phyloP scores from a whole-genome alignment of 106 monocot species.

The Dendrobium officinale region DNA sequence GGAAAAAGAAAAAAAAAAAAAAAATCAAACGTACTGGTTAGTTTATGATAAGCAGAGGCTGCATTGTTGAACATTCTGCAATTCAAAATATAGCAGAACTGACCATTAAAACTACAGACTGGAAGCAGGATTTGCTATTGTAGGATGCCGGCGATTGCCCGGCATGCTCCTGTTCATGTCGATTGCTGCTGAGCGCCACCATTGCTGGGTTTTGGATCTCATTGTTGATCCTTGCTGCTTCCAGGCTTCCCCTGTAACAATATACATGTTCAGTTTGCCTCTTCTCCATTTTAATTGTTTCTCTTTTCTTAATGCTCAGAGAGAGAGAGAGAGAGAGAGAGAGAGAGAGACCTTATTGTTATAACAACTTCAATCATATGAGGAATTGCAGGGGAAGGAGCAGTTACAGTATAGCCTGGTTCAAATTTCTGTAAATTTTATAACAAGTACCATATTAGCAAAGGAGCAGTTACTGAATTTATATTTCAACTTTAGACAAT shows the following conservation, averaged over 20 bases:
- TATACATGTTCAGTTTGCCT: not conserved
- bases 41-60: not conserved
- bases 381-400: slow-evolving; percentile 8
- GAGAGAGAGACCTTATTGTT: slow-evolving; percentile 16
- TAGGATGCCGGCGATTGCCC: slow-evolving; percentile 10
- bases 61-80: not conserved
- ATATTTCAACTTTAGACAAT: too few relatives aligned
- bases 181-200: not conserved
- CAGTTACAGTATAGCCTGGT: slow-evolving; percentile 25
- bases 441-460: not conserved
- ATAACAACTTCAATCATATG: slow-evolving; percentile 23
- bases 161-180: slow-evolving; percentile 7
- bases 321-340: not conserved
- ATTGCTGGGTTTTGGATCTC: slow-evolving; percentile 12
- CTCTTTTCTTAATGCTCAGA: not conserved
- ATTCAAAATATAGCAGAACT: not conserved
- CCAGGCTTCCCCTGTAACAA: slow-evolving; percentile 30
- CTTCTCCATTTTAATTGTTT: not conserved
- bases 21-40: not conserved
- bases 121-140: slow-evolving; percentile 1
- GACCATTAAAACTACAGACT: slow-evolving; percentile 20
- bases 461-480: too few relatives aligned
- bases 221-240: slow-evolving; percentile 22
- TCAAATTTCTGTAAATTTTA: slow-evolving; percentile 27
- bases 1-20: not conserved